A percentile compares a stretch with the other conserved stretches of the same genome.
phyloP scores from a whole-genome alignment of 306 rosid genomes.

The Carpinus viminea region DNA sequence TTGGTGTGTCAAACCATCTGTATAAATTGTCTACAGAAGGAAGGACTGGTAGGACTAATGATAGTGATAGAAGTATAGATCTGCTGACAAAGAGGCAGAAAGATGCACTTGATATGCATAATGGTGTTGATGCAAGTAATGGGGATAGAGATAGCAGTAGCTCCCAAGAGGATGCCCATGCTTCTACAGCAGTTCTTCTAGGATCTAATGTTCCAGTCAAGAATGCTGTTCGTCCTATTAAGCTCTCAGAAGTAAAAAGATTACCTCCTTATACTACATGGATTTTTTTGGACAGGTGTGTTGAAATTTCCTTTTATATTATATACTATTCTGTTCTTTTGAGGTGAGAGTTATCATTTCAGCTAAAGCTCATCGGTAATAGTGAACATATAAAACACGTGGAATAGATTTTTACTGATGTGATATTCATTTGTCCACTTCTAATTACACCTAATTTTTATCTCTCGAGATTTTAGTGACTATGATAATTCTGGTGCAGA shows the following conservation, averaged over 20 bases:
- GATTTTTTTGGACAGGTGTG: slow-evolving; percentile 96
- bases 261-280: slow-evolving; percentile 97
- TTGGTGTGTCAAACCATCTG: slow-evolving; percentile 55
- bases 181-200: slow-evolving; percentile 90
- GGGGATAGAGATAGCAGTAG: slow-evolving; percentile 58
- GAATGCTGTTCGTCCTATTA: slow-evolving; percentile 92
- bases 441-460: slow-evolving; percentile 11
- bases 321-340: background rate
- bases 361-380: background rate
- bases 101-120: slow-evolving; percentile 86
- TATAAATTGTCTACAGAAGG: slow-evolving; percentile 61
- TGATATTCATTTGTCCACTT: slow-evolving; percentile 19
- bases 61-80: slow-evolving; percentile 49
- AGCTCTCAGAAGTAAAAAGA: slow-evolving; percentile 77
- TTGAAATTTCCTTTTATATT: slow-evolving; percentile 16
- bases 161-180: slow-evolving; percentile 68
- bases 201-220: slow-evolving; percentile 89
- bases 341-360: background rate
- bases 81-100: slow-evolving; percentile 76
- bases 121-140: slow-evolving; percentile 61
- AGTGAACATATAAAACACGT: background rate
- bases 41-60: slow-evolving; percentile 32
- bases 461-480: slow-evolving; percentile 23
- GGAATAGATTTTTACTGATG: background rate
- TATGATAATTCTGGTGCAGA: slow-evolving; percentile 48